Conservation (phyloP, 2,329 filamentous ascomycete species). For the Fulvia fulva region DNA sequence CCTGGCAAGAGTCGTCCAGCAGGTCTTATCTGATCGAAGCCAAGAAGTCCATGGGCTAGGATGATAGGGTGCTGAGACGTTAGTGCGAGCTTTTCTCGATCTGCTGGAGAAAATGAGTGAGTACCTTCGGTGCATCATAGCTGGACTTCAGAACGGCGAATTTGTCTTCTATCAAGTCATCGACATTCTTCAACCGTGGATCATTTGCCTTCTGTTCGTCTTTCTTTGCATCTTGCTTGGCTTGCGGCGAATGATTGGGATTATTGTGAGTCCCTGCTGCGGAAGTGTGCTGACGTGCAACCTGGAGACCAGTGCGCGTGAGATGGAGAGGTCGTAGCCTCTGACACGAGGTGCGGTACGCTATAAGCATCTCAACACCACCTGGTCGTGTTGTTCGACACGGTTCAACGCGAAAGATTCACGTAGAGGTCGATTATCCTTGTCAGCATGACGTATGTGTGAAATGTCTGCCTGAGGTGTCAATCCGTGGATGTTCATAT, state of each 20-base stretch:
- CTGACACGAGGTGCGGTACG: background rate
- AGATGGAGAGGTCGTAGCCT: background rate
- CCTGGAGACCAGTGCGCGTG: background rate
- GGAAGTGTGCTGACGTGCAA: background rate
- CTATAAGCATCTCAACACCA: background rate
- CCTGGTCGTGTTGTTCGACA: background rate
- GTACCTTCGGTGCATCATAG: conserved; percentile 49
- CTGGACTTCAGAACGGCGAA: conserved; percentile 56
- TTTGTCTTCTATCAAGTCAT: conserved; percentile 47
- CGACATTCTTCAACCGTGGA: conserved; percentile 22
- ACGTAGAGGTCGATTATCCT: background rate
- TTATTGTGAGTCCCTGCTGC: background rate
- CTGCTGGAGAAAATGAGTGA: background rate
- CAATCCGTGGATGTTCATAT: too few relatives aligned
- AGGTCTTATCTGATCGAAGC: conserved; percentile 58
- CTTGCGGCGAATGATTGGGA: background rate
- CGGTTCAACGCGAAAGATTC: background rate
- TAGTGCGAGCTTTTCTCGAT: background rate
- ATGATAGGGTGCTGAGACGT: conserved; percentile 51
- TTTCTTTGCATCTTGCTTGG: background rate
- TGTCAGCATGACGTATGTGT: background rate
- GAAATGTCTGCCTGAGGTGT: background rate
- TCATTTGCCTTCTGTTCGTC: conserved; percentile 14
- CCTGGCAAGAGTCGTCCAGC: conserved; percentile 53
- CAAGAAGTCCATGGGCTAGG: conserved; percentile 61